Conservation (phyloP, 2,329 filamentous ascomycete genomes). For the Pseudogymnoascus sp. region DNA sequence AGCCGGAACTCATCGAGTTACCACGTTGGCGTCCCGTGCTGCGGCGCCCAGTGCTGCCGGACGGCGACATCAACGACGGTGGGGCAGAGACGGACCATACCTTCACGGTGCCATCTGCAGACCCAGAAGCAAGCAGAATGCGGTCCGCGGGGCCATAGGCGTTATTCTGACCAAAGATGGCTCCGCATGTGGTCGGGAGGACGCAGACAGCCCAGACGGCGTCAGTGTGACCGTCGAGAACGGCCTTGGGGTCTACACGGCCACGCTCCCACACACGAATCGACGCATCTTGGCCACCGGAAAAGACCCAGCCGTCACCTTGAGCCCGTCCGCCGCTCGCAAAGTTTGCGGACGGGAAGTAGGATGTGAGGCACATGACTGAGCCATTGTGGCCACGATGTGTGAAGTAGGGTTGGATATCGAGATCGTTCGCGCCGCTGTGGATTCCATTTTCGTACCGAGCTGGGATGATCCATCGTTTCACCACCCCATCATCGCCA, state of each 20-base stretch:
- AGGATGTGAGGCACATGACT: constrained; percentile 79
- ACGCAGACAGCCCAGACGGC: constrained; percentile 95
- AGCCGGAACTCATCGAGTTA: constrained; percentile 91
- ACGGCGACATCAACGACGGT: constrained; percentile 74
- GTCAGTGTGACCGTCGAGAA: constrained; percentile 88
- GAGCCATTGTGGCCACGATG: constrained; percentile 89
- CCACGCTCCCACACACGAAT: constrained; percentile 94
- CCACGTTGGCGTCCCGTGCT: constrained; percentile 69
- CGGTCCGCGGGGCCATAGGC: constrained; percentile 75
- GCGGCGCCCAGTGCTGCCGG: constrained; percentile 53
- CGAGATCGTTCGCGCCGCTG: constrained; percentile 57
- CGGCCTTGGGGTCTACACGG: constrained; percentile 89
- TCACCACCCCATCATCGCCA: constrained; percentile 91
- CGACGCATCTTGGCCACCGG: constrained; percentile 87
- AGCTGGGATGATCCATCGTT: constrained; percentile 88
- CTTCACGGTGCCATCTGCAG: constrained; percentile 83
- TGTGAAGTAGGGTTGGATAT: constrained; percentile 89
- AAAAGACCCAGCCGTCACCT: constrained; percentile 98
- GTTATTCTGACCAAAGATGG: constrained; percentile 69
- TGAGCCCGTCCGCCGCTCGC: constrained; percentile 79
- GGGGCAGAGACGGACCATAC: constrained; percentile 93
- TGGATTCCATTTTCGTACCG: constrained; percentile 57
- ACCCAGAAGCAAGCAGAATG: constrained; percentile 83
- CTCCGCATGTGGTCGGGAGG: constrained; percentile 71
- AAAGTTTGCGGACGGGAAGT: constrained; percentile 80